Base-by-base conservation (phyloP, 192 early-diverging fungal species). In the Entomortierella chlamydospora region DNA sequence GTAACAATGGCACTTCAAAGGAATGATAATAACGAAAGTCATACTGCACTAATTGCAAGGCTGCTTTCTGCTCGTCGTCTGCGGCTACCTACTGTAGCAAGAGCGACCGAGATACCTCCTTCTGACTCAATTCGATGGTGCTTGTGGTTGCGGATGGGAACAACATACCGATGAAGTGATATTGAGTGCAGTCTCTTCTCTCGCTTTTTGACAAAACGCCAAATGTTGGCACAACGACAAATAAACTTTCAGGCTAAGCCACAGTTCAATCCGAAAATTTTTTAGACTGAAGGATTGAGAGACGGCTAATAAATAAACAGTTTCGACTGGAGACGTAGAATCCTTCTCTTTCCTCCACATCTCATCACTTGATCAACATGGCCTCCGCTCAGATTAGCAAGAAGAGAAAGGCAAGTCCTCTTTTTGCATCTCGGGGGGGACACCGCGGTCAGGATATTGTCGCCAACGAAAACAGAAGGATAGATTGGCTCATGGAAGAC, bases 391-490 rank as follows among this genome's bases (percentile, higher is more conserved):
- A 91, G 69, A 91, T 91, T 68, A 87, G 85, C 87, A 91, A 91
- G 84, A 91, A 91, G 85, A 91, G 90, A 89, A 91, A 91, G 84
- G 90, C 90, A 79, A 80, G 73, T 63, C 22, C 42, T 45, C 37
- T 49, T 41, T 66, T 25, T 45, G 17, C 25, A 28, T 25, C 70
- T 56, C 31, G 50, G 29, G 17, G 10, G 29, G 22, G 30, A 9
- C 34, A 25, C 41, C 60, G 17, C 25, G 11, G 26, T 1, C n/a
- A 29, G 60, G 2, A 4, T 11, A 20, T 3, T 54, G 23, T 54
- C 4, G 33, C 33, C 11, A 17, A 56, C 54, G 28, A 56, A 37
- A 10, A 37, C 34, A 10, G 34, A 10, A 37, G 10, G 5, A 7
- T 10, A 37, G 34, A 4, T 37, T 37, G 34, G 10, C 34, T 37